Evolutionary conservation across 208 protist species (phyloP), one percentile per base, ranked within the genome.

Genomic region (Trypanosoma caninum): DNA sequence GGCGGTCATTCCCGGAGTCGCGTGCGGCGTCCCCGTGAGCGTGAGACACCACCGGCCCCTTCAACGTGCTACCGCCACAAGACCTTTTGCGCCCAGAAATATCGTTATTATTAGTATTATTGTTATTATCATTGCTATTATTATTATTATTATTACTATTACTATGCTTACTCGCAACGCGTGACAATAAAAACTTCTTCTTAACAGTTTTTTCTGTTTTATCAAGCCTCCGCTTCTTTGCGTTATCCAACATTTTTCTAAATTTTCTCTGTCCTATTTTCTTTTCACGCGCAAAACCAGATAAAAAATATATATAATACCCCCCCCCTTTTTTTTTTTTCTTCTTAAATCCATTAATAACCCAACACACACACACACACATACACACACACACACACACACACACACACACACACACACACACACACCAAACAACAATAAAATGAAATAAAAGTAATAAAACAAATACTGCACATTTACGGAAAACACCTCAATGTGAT

Each of bases 1-100:
- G 74, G 44, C 74, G 65, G 45, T 95, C 86, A 73, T 95, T 95
- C 14, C 72, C 89, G 0, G 77, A 79, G 65, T 95, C 85, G 10
- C 89, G 84, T 25, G 66, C 66, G 23, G 73, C 44, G 60, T 34
- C 14, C 30, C 65, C 59, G 44, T 7, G 45, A n/a, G 64, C 69
- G 60, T 95, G 80, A 7, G 72, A 57, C 13, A 92, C 86, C 6
- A 95, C 80, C 11, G 84, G 81, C 3, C 89, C 89, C 60, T 89
- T 90, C 20, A 95, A 40, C 2, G 65, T 69, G 59, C 89, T 91
- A 22, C 66, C 31, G n/a, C n/a, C n/a, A n/a, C n/a, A n/a, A n/a
- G n/a, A n/a, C n/a, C n/a, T n/a, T n/a, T n/a, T n/a, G n/a, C n/a
- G n/a, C n/a, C n/a, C n/a, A n/a, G n/a, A n/a, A n/a, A n/a, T n/a